Evolutionary conservation across 768 basidiomycete species (phyloP).

Genomic region (Chlorophyllum brunneum): DNA sequence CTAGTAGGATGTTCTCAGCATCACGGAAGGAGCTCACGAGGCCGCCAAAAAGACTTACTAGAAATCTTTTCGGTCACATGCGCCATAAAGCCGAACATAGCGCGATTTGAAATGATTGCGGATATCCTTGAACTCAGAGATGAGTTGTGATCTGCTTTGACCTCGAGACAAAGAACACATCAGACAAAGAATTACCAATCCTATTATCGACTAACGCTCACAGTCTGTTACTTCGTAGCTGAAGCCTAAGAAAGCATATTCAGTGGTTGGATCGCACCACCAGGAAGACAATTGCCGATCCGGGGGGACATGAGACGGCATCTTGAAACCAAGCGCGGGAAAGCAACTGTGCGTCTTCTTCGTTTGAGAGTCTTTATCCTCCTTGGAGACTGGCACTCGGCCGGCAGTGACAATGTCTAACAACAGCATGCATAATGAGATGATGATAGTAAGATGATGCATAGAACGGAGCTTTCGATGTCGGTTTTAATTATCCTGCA

Average conservation of each 20-base stretch:
- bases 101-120: conserved; percentile 46
- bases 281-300: conserved; percentile 29
- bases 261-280: conserved; percentile 53
- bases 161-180: conserved; percentile 21
- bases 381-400: not conserved
- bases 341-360: conserved; percentile 21
- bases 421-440: not conserved
- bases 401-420: not conserved
- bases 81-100: conserved; percentile 46
- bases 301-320: conserved; percentile 38
- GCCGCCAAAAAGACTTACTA: conserved; percentile 23
- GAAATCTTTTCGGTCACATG: conserved; percentile 32
- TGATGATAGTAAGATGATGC: not conserved
- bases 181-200: not conserved
- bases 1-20: conserved; percentile 10
- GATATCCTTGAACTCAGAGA: conserved; percentile 50
- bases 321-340: conserved; percentile 38
- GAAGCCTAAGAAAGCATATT: conserved; percentile 65
- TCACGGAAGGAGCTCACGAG: not conserved
- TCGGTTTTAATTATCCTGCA: not conserved
- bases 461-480: not conserved
- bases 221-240: conserved; percentile 61
- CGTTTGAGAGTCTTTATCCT: not conserved
- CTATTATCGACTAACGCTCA: conserved; percentile 21
- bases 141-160: conserved; percentile 40